phyloP scores from a whole-genome alignment of 83 land plant species.

The Diphasiastrum complanatum region DNA sequence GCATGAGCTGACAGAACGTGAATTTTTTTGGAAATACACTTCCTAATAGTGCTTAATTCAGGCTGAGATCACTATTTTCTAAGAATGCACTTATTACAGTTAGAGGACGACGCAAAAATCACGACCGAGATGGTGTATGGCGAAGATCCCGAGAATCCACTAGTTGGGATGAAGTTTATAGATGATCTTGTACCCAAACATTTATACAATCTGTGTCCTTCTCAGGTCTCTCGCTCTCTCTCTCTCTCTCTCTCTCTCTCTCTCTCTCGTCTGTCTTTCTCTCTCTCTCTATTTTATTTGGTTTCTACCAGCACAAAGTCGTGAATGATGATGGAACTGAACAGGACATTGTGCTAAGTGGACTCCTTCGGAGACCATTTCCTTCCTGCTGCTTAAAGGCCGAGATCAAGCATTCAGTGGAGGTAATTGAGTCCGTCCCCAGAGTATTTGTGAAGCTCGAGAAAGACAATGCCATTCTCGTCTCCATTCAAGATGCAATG shows the following conservation, averaged over 20 bases:
- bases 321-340: too few relatives aligned
- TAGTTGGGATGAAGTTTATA: neutral
- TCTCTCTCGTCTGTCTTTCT: too few relatives aligned
- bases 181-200: neutral
- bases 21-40: too few relatives aligned
- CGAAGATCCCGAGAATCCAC: neutral
- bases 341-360: too few relatives aligned
- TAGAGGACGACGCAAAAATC: too few relatives aligned
- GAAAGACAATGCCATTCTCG: constrained; percentile 26
- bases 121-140: too few relatives aligned
- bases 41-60: too few relatives aligned
- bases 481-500: constrained; percentile 41
- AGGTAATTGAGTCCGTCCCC: constrained; percentile 23
- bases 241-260: too few relatives aligned
- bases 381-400: constrained; percentile 10
- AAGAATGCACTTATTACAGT: too few relatives aligned
- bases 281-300: too few relatives aligned
- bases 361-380: constrained; percentile 32
- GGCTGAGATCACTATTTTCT: too few relatives aligned
- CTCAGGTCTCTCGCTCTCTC: neutral
- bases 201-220: neutral
- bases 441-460: constrained; percentile 32
- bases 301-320: neutral
- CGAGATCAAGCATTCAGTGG: constrained; percentile 8
- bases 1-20: too few relatives aligned